Conservation (phyloP, 2,329 filamentous ascomycete genomes). For the Trichoderma atrobrunneum region DNA sequence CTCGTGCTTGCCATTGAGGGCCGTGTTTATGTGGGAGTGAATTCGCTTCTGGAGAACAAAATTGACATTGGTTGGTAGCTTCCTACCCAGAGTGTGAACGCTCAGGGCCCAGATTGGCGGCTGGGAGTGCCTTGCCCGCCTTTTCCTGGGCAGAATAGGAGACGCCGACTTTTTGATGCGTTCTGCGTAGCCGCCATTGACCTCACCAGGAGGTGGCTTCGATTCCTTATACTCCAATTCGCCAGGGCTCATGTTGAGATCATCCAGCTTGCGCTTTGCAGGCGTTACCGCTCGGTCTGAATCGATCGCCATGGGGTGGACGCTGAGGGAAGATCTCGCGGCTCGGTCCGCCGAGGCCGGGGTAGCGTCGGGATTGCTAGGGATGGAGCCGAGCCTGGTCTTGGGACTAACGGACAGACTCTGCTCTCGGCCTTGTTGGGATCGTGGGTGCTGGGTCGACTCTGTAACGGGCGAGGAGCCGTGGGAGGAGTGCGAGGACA, state of each 20-base stretch:
- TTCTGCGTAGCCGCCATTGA: conserved; percentile 40
- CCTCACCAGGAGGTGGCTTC: conserved; percentile 49
- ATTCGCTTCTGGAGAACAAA: conserved; percentile 43
- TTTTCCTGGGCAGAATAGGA: conserved; percentile 39
- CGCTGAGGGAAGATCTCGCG: conserved; percentile 24
- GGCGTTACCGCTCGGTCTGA: conserved; percentile 36
- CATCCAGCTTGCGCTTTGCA: conserved; percentile 41
- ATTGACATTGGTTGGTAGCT: conserved; percentile 43
- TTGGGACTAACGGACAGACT: conserved; percentile 78
- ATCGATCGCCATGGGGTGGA: conserved; percentile 31
- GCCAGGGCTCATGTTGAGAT: conserved; percentile 44
- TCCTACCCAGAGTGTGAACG: conserved; percentile 35
- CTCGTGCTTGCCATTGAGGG: conserved; percentile 40
- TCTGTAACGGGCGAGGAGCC: conserved; percentile 42
- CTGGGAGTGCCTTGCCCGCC: conserved; percentile 36
- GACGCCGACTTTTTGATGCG: conserved; percentile 30
- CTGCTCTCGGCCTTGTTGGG: conserved; percentile 62
- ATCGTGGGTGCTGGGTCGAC: conserved; percentile 49
- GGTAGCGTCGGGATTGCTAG: conserved; percentile 39
- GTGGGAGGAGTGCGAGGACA: conserved; percentile 37
- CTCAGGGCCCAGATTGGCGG: conserved; percentile 51
- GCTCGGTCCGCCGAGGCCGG: conserved; percentile 28
- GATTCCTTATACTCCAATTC: conserved; percentile 50
- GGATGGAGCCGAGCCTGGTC: conserved; percentile 58
- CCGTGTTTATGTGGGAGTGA: conserved; percentile 27